Evolutionary conservation across 768 basidiomycete genomes (phyloP).

Genomic region (Mycena belliarum): DNA sequence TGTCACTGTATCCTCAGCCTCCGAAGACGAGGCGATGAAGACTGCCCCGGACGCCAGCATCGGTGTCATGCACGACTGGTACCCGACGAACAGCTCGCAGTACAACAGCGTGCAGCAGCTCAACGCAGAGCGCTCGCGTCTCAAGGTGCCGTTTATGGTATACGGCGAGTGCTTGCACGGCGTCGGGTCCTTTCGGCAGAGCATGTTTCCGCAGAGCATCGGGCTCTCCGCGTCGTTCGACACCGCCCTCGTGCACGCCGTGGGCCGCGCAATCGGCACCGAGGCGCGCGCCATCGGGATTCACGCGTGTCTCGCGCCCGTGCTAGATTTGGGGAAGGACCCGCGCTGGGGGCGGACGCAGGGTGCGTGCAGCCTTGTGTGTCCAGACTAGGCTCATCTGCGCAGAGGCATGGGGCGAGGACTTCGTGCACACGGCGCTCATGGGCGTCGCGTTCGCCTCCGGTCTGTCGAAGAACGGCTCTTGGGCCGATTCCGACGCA

Average conservation of each 20-base stretch:
- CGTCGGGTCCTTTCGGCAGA: constrained; percentile 27
- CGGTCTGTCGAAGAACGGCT: constrained; percentile 28
- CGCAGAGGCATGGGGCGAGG: constrained; percentile 30
- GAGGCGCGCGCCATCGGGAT: constrained; percentile 29
- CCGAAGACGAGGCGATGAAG: constrained; percentile 14
- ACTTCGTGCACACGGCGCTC: constrained; percentile 25
- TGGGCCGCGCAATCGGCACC: constrained; percentile 26
- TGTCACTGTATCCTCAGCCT: no score
- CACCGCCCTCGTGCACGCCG: constrained; percentile 18
- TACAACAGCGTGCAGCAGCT: constrained; percentile 26
- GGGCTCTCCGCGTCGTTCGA: constrained; percentile 26
- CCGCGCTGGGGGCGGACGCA: constrained; percentile 28
- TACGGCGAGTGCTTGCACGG: constrained; percentile 28
- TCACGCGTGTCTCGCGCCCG: constrained; percentile 27
- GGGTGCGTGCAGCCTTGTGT: constrained; percentile 2
- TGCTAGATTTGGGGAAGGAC: constrained; percentile 31
- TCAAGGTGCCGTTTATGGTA: constrained; percentile 27
- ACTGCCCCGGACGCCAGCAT: constrained; percentile 12
- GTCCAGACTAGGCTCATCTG: neutral
- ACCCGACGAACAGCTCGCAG: constrained; percentile 22
- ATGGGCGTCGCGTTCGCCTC: constrained; percentile 28
- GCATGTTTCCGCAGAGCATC: constrained; percentile 28
- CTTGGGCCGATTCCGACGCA: constrained; percentile 27
- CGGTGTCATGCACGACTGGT: constrained; percentile 21
- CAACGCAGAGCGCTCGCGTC: constrained; percentile 24